Evolutionary conservation across 2,329 filamentous ascomycete genomes (phyloP), one percentile per base, ranked within the genome.

Genomic region (Catunica adiposa): DNA sequence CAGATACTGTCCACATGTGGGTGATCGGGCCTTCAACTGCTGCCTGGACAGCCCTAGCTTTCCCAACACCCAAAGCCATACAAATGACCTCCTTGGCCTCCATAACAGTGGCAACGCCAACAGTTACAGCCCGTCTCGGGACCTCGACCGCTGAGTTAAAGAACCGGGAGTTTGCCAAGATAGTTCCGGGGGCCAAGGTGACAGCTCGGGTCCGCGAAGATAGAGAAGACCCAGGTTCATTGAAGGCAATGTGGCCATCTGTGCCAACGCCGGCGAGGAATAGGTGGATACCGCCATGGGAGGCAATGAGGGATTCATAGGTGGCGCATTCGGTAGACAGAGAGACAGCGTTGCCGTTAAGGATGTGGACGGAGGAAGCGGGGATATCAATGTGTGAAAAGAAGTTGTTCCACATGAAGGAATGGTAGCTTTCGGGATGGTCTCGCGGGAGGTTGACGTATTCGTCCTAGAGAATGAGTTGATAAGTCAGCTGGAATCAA

Each of bases 391-490:
- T 82, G 62, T 80, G 86, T 46, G 84, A 86, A 74, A 94, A 94
- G 74, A 94, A 88, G 70, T 92, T 77, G 69, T 85, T 86, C 78
- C 89, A 94, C 87, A 94, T 92, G 73, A 92, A 94, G 61, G 82
- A 86, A 71, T 94, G 87, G 70, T 94, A 94, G 63, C 83, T 88
- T 67, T 92, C 82, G 11, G 86, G 82, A 66, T 94, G 86, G 63
- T 89, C 85, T 63, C 85, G 80, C 34, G 86, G 83, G 60, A 94
- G 78, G 57, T 84, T 85, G 61, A 92, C 85, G 64, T 94, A 94
- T 70, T 94, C 87, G 69, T 94, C 87, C 81, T 84, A 61, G 29
- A 23, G 14, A 31, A 9, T 14, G 3, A 38, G 2, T 11, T 11
- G 37, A 22, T 15, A 14, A 38, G 37, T n/a, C n/a, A n/a, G n/a